phyloP scores from a whole-genome alignment of 2,329 filamentous ascomycete species.

The Botrytis fragariae region DNA sequence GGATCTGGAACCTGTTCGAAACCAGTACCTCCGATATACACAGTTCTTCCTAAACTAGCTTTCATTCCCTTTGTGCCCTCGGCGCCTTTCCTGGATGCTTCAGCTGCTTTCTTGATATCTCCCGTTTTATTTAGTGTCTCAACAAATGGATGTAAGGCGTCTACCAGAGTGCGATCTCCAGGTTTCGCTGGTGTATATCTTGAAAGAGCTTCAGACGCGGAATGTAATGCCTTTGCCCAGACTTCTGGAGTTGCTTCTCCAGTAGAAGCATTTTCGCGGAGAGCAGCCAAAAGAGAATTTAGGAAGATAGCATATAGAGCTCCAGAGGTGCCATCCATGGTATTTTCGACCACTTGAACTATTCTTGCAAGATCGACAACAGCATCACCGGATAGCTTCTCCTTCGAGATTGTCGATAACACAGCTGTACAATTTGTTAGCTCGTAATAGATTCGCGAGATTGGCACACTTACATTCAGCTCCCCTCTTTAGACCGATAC shows the following conservation, averaged over 20 bases:
- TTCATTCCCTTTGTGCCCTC: constrained; percentile 89
- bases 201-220: constrained; percentile 67
- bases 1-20: constrained; percentile 73
- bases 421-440: constrained; percentile 40
- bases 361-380: constrained; percentile 59
- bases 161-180: constrained; percentile 86
- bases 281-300: constrained; percentile 61
- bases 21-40: constrained; percentile 76
- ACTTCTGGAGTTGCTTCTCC: constrained; percentile 45
- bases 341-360: constrained; percentile 62
- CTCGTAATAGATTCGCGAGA: background rate
- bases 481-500: constrained; percentile 65
- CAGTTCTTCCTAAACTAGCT: constrained; percentile 78
- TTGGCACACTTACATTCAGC: constrained; percentile 49
- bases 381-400: constrained; percentile 53
- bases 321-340: constrained; percentile 74
- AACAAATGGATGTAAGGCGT: constrained; percentile 87
- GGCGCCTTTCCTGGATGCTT: constrained; percentile 71
- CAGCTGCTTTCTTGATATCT: constrained; percentile 69
- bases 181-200: constrained; percentile 87
- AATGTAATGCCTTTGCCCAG: constrained; percentile 64
- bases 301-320: constrained; percentile 75
- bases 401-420: constrained; percentile 43
- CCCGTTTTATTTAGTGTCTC: constrained; percentile 63
- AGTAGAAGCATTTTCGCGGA: constrained; percentile 31